Conservation (phyloP, 2,329 filamentous ascomycete genomes). For the Colletotrichum sp. region DNA sequence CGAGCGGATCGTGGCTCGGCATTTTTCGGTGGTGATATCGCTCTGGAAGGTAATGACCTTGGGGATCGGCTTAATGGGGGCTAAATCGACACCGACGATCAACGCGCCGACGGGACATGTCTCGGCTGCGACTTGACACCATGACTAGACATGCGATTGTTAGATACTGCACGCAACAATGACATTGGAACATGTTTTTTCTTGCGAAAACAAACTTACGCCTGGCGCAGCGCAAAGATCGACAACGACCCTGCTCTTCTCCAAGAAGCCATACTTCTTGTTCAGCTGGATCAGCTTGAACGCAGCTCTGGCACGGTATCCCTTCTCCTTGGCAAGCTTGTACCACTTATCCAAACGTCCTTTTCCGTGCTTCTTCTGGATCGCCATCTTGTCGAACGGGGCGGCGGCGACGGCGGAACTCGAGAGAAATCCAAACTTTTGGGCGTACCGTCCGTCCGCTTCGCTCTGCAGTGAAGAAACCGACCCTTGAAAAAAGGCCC, state of each 20-base stretch:
- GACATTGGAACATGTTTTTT: not conserved
- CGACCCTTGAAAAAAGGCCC: not conserved
- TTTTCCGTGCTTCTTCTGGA: slow-evolving; percentile 99
- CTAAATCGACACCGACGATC: slow-evolving; percentile 92
- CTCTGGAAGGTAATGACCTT: slow-evolving; percentile 94
- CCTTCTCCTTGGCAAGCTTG: slow-evolving; percentile 97
- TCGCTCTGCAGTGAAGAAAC: not conserved
- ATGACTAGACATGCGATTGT: slow-evolving; percentile 63
- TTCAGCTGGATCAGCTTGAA: slow-evolving; percentile 99
- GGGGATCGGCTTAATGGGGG: slow-evolving; percentile 95
- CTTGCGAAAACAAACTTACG: slow-evolving; percentile 53
- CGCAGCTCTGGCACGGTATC: slow-evolving; percentile 91
- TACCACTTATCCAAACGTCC: slow-evolving; percentile 99
- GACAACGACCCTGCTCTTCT: slow-evolving; percentile 93
- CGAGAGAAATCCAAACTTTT: not conserved
- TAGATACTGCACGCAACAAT: not conserved
- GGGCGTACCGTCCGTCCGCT: not conserved
- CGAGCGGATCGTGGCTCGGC: slow-evolving; percentile 83
- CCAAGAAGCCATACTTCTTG: slow-evolving; percentile 98
- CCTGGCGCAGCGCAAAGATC: slow-evolving; percentile 98
- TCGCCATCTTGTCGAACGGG: slow-evolving; percentile 69
- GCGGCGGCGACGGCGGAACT: not conserved
- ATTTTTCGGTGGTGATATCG: slow-evolving; percentile 98
- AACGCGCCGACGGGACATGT: slow-evolving; percentile 90
- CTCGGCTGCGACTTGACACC: slow-evolving; percentile 96